Evolutionary conservation across 1,139 yeast genomes (phyloP).

Genomic region (Keqinozyma sinolaborantium): DNA sequence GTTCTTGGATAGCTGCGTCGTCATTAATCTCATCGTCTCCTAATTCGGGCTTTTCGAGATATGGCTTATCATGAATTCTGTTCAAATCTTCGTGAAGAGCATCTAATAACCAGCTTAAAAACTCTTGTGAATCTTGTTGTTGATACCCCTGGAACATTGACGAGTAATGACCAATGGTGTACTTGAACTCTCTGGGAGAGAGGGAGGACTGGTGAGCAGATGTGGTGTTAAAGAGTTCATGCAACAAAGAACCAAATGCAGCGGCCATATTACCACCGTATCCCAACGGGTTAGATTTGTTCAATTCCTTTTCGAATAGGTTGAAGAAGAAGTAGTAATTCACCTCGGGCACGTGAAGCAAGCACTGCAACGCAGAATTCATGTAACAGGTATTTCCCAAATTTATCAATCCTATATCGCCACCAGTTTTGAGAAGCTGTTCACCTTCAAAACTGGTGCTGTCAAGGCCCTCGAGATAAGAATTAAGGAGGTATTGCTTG

Average conservation of each 20-base stretch:
- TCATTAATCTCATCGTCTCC: constrained; percentile 59
- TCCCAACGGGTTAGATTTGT: constrained; percentile 73
- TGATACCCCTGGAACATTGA: constrained; percentile 82
- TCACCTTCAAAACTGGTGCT: constrained; percentile 15
- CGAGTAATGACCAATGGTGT: constrained; percentile 74
- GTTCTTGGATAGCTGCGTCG: constrained; percentile 46
- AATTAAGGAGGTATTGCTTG: constrained; percentile 26
- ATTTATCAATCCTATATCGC: constrained; percentile 64
- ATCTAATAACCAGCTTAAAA: constrained; percentile 83
- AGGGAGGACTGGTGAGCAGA: constrained; percentile 20
- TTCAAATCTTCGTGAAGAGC: constrained; percentile 94
- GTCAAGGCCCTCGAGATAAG: constrained; percentile 16
- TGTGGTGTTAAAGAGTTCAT: constrained; percentile 46
- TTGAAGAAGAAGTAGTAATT: constrained; percentile 68
- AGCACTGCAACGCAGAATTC: constrained; percentile 94
- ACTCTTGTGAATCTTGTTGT: constrained; percentile 96
- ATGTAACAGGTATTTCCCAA: constrained; percentile 94
- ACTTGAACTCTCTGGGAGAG: constrained; percentile 76
- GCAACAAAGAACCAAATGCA: constrained; percentile 66
- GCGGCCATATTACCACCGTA: constrained; percentile 76
- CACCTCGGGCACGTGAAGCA: constrained; percentile 83
- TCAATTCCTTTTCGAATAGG: constrained; percentile 65
- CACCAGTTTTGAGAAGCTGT: constrained; percentile 20
- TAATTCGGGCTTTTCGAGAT: constrained; percentile 83
- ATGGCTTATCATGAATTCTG: constrained; percentile 77